Evolutionary conservation across 805 yeast species (phyloP).

Genomic region (Zygoascus bituminiphila): DNA sequence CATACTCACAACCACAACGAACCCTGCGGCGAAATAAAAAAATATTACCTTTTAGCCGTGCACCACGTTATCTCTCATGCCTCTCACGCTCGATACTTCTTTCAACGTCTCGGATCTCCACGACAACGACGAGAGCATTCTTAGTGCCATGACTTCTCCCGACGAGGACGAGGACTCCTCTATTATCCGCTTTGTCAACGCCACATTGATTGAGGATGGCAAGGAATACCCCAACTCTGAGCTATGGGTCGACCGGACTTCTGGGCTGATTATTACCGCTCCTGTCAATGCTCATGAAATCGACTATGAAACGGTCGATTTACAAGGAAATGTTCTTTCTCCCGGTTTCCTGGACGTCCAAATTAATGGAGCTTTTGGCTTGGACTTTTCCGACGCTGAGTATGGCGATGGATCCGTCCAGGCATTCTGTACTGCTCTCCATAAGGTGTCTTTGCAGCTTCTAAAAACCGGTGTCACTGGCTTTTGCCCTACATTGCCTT

Average conservation of each 20-base stretch:
- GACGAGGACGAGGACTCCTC: background rate
- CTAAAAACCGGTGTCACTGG: conserved; percentile 47
- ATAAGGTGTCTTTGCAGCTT: conserved; percentile 22
- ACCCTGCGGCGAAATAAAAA: no score
- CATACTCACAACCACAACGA: no score
- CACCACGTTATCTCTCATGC: no score
- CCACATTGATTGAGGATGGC: conserved; percentile 20
- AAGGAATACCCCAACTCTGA: conserved; percentile 26
- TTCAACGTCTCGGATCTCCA: background rate
- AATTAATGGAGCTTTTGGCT: conserved; percentile 50
- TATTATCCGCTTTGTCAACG: conserved; percentile 15
- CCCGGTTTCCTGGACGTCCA: conserved; percentile 54
- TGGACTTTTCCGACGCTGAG: conserved; percentile 39
- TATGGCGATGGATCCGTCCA: conserved; percentile 26
- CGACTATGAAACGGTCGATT: conserved; percentile 31
- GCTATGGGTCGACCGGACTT: conserved; percentile 35
- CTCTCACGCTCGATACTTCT: background rate
- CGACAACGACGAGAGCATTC: background rate
- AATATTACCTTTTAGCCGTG: no score
- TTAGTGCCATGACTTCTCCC: background rate
- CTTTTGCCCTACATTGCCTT: conserved; percentile 49
- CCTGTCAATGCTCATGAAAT: conserved; percentile 17
- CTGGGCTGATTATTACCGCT: conserved; percentile 35
- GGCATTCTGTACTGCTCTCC: conserved; percentile 17
- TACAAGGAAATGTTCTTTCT: conserved; percentile 40